Evolutionary conservation across 78 protist genomes (phyloP).

Genomic region (Dictyostelium capitatum): DNA sequence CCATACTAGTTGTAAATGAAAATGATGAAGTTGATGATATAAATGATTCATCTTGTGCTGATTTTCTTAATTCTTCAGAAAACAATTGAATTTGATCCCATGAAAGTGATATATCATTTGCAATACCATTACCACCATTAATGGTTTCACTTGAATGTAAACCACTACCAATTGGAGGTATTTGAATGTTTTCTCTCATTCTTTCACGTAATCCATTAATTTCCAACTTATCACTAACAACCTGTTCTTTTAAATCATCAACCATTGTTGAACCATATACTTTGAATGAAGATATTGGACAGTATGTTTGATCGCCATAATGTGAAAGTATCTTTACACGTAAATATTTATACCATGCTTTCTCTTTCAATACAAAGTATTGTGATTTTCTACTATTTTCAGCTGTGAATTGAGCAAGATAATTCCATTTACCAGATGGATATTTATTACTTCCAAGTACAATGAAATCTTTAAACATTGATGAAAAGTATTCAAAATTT

Average conservation of each 20-base stretch:
- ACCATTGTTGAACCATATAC: conserved; percentile 84
- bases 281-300: conserved; percentile 74
- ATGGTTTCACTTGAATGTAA: background rate
- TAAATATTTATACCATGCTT: conserved; percentile 37
- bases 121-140: background rate
- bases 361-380: conserved; percentile 70
- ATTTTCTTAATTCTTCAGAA: background rate
- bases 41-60: background rate
- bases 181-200: background rate
- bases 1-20: background rate
- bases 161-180: conserved; percentile 3
- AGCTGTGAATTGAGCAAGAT: conserved; percentile 74
- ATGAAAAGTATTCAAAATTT: conserved; percentile 84
- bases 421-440: conserved; percentile 64
- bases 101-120: background rate
- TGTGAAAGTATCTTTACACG: conserved; percentile 35
- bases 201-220: conserved; percentile 17
- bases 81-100: background rate
- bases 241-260: conserved; percentile 71
- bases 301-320: conserved; percentile 78
- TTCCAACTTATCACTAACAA: conserved; percentile 29
- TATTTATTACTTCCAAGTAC: conserved; percentile 58
- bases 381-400: conserved; percentile 75
- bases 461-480: conserved; percentile 74
- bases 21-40: conserved; percentile 14